Base-by-base conservation (phyloP, 768 basidiomycete genomes). In the Lactarius pseudohatsudake region DNA sequence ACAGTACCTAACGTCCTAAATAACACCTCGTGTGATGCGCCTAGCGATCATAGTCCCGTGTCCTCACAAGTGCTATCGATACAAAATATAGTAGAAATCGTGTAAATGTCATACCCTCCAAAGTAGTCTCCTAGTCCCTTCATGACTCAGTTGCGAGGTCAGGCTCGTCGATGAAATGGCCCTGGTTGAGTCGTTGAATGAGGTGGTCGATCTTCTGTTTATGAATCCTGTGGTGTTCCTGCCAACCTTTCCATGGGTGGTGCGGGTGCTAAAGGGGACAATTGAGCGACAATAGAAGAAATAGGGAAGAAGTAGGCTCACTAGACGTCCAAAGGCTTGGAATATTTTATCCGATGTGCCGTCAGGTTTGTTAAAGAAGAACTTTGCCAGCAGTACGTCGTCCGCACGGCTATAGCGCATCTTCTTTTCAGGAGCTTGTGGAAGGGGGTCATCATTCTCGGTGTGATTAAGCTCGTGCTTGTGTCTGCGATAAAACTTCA, bases 221-320 rank as follows among this genome's bases (percentile, higher is more conserved):
- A 75, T 94, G 92, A 72, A 93, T 92, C 53, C 92, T 85, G 74
- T 93, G 88, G 74, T 94, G 92, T 72, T 94, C 92, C 75, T 94
- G 92, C 92, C 92, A 94, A 16, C 92, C 92, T 75, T 94, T 94
- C 92, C 92, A 94, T 3, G 92, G 92, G 78, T 94, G 92, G 74
- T 93, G 90, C 2, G 91, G 85, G 75, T 93, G 83, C 92, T 94
- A 72, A 36, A 60, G 15, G 26, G 34, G 20, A 68, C 61, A 57
- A 59, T 26, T 65, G 45, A 47, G 20, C 7, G 53, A 26, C 30
- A 36, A 30, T 38, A 30, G 41, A 34, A 15, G 20, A 3, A 55
- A 38, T 22, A 64, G 26, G 20, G 2, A 45, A 65, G 22, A 28
- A 60, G 68, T 59, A 60, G 43, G 74, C 85, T 67, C 69, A 92